Percentiles rank a stretch among this genome's conserved stretches.
These are phyloP conservation scores for Flaveria sonorensis DNA, from an alignment of 129 eudicot species.

Conservation along the genomic window DNA sequence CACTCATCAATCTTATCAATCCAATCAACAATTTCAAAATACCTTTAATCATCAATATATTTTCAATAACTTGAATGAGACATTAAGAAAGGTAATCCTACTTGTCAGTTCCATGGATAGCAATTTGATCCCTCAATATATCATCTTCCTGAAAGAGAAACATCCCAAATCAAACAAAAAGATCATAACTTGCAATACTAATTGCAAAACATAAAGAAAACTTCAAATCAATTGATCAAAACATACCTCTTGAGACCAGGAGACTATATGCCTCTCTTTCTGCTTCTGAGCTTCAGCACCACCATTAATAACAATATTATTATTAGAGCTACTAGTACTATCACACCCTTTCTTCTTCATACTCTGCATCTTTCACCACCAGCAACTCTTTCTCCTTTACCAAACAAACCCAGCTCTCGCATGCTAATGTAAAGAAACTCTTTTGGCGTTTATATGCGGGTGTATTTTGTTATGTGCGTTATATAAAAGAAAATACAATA, in stretches of 20 bases:
- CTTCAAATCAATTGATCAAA: neutral
- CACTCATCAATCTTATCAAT: constrained; percentile 29
- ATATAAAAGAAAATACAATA: constrained; percentile 17
- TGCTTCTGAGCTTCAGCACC: constrained; percentile 52
- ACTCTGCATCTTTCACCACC: constrained; percentile 42
- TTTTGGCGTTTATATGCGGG: constrained; percentile 38
- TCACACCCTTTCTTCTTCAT: constrained; percentile 57
- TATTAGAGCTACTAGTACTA: constrained; percentile 23
- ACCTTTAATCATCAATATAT: neutral
- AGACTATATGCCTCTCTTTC: constrained; percentile 90
- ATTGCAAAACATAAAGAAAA: neutral
- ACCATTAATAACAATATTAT: constrained; percentile 16
- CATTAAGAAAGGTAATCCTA: constrained; percentile 26
- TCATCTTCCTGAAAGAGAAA: constrained; percentile 82
- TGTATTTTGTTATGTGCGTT: constrained; percentile 8
- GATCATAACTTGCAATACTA: constrained; percentile 8
- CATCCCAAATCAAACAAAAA: constrained; percentile 8
- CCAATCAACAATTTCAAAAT: neutral
- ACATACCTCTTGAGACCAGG: constrained; percentile 94
- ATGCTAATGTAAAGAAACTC: constrained; percentile 58
- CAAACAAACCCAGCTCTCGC: constrained; percentile 43
- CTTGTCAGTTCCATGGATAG: constrained; percentile 92
- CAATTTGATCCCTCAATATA: constrained; percentile 85
- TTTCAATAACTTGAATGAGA: constrained; percentile 1
- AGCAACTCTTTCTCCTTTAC: constrained; percentile 34